These are phyloP conservation scores for Kwoniella sp. DNA, from an alignment of 768 basidiomycete species.

Conservation along the genomic window DNA sequence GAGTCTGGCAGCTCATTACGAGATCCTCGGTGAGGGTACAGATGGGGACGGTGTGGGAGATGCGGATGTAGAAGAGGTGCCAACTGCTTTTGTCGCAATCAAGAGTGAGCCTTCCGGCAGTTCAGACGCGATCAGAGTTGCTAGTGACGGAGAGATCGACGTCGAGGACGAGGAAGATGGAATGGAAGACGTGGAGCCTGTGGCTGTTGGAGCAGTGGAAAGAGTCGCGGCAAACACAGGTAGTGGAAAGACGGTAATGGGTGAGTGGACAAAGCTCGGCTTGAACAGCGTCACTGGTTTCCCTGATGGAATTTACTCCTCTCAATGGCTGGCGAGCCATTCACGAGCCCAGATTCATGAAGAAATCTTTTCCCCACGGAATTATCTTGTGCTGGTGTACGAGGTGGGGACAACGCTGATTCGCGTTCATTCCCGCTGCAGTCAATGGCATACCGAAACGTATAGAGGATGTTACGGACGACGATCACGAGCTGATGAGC, in stretches of 20 bases:
- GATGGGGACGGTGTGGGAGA: slow-evolving; percentile 18
- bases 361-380: not conserved
- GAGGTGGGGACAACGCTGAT: too few species aligned
- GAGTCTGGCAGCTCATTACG: slow-evolving; percentile 23
- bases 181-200: slow-evolving; percentile 24
- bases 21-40: slow-evolving; percentile 22
- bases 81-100: slow-evolving; percentile 3
- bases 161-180: slow-evolving; percentile 33
- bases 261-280: slow-evolving; percentile 22
- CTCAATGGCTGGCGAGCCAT: not conserved
- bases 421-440: too few species aligned
- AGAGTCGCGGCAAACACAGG: not conserved
- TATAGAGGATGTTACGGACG: slow-evolving; percentile 83
- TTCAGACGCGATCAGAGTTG: not conserved
- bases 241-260: slow-evolving; percentile 29
- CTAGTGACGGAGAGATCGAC: not conserved
- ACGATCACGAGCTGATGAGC: slow-evolving; percentile 89
- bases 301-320: too few species aligned
- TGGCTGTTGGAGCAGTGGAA: not conserved
- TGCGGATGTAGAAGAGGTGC: slow-evolving; percentile 11
- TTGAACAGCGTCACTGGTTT: too few species aligned
- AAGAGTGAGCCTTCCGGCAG: slow-evolving; percentile 6
- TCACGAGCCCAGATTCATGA: too few species aligned
- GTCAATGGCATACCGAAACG: slow-evolving; percentile 75
- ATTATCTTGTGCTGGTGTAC: too few species aligned